Conservation (phyloP, 257 asterid genomes). For the Lycium barbarum region DNA sequence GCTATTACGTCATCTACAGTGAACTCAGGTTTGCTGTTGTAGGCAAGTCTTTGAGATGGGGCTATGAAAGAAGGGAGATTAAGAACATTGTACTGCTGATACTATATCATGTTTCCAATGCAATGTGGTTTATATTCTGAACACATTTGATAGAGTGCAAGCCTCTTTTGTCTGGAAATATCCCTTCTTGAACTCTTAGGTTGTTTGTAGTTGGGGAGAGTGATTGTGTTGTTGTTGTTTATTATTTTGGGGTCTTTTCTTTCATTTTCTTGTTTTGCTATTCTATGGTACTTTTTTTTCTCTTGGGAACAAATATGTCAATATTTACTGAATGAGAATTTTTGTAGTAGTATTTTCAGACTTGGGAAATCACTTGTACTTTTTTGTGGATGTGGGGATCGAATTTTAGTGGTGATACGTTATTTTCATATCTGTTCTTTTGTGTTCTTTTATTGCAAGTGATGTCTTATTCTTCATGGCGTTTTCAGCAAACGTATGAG, state of each 20-base stretch:
- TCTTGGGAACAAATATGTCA: slow-evolving; percentile 25
- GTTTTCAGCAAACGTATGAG: background rate
- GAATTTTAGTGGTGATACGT: background rate
- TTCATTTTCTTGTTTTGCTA: background rate
- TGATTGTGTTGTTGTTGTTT: background rate
- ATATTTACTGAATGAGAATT: slow-evolving; percentile 27
- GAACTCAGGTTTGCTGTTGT: slow-evolving; percentile 5
- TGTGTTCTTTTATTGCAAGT: background rate
- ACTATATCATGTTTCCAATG: slow-evolving; percentile 2
- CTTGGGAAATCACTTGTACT: background rate
- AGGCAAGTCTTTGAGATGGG: slow-evolving; percentile 27
- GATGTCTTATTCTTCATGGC: background rate
- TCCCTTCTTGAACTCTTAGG: slow-evolving; percentile 11
- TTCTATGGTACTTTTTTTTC: background rate
- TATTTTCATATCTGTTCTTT: background rate
- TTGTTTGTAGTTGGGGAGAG: slow-evolving; percentile 21
- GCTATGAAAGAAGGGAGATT: slow-evolving; percentile 18
- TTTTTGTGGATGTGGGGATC: slow-evolving; percentile 15
- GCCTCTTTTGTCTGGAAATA: slow-evolving; percentile 23
- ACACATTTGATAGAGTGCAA: background rate
- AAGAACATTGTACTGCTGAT: slow-evolving; percentile 19
- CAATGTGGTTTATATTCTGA: background rate
- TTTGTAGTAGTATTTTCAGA: slow-evolving; percentile 32
- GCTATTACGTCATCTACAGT: slow-evolving; percentile 6
- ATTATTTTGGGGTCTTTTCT: slow-evolving; percentile 2